Percentiles rank a stretch among this genome's conserved stretches.
Evolutionary conservation across 1,284 basidiomycete species (phyloP).

Genomic region (Malassezia dermatis): DNA sequence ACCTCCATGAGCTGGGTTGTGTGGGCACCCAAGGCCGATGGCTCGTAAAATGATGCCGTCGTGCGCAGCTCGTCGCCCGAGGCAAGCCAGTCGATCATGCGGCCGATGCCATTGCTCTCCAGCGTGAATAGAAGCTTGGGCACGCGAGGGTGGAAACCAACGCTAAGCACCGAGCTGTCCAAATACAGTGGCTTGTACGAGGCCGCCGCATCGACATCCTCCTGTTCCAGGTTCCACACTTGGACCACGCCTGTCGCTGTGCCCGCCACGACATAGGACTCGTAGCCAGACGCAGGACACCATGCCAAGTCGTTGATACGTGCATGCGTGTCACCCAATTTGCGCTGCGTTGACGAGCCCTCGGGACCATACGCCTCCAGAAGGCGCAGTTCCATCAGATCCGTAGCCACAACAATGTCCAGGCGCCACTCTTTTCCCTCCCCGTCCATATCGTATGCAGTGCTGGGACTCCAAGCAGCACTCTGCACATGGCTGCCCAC

Average conservation of each 20-base stretch:
- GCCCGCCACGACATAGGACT: slow-evolving; percentile 9
- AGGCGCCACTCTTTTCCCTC: neutral
- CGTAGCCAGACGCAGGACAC: slow-evolving; percentile 13
- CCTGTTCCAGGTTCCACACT: slow-evolving; percentile 13
- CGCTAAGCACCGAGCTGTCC: slow-evolving; percentile 2
- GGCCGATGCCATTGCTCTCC: slow-evolving; percentile 12
- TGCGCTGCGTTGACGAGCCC: neutral
- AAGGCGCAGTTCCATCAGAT: slow-evolving; percentile 3
- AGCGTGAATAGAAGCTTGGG: slow-evolving; percentile 14
- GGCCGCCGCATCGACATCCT: neutral
- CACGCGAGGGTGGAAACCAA: slow-evolving; percentile 8
- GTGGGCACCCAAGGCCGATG: neutral
- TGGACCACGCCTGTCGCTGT: slow-evolving; percentile 1
- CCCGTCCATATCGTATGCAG: neutral
- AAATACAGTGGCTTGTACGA: neutral
- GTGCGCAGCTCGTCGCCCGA: slow-evolving; percentile 6
- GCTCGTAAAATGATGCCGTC: slow-evolving; percentile 5
- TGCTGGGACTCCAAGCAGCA: slow-evolving; percentile 14
- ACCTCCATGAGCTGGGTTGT: neutral
- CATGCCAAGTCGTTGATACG: slow-evolving; percentile 9
- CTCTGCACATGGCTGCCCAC: neutral
- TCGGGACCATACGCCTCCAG: neutral
- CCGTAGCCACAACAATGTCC: slow-evolving; percentile 7
- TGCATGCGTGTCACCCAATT: neutral
- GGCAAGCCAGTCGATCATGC: slow-evolving; percentile 14